These are phyloP conservation scores for Arabis alpina DNA, from an alignment of 345 rosid species.

Conservation along the genomic window DNA sequence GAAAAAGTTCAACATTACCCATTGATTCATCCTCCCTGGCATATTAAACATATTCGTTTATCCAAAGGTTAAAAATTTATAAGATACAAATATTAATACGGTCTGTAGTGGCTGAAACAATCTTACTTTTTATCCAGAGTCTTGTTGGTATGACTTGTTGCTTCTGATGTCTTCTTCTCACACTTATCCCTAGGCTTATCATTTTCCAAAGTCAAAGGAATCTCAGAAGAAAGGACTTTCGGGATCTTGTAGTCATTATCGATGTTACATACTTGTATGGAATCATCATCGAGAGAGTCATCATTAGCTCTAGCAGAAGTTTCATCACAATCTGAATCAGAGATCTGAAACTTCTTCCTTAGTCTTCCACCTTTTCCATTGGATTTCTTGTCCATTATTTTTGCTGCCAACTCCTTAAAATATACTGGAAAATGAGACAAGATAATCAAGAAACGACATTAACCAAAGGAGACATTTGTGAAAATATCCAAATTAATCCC, in stretches of 20 bases:
- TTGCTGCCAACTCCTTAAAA: conserved; percentile 38
- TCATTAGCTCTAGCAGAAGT: conserved; percentile 25
- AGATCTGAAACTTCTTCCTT: conserved; percentile 50
- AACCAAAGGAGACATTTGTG: no score
- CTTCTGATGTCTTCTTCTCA: conserved; percentile 28
- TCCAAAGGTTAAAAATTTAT: background rate
- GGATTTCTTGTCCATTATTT: conserved; percentile 32
- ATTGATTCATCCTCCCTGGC: conserved; percentile 33
- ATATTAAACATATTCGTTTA: conserved; percentile 1
- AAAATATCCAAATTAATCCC: no score
- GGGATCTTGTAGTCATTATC: conserved; percentile 41
- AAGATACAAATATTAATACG: background rate
- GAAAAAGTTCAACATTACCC: conserved; percentile 1
- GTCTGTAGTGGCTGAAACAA: conserved; percentile 8
- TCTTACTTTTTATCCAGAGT: conserved; percentile 39
- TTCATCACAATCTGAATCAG: conserved; percentile 38
- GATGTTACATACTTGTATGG: conserved; percentile 31
- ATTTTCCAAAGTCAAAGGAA: conserved; percentile 29
- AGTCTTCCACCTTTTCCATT: conserved; percentile 47
- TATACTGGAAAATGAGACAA: conserved; percentile 29
- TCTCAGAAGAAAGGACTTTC: conserved; percentile 36
- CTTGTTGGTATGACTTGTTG: conserved; percentile 4
- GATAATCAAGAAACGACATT: background rate
- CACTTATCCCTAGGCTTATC: conserved; percentile 11
- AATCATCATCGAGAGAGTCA: conserved; percentile 25